Conservation (phyloP, 2,329 filamentous ascomycete genomes). For the Orbilia brochopaga region DNA sequence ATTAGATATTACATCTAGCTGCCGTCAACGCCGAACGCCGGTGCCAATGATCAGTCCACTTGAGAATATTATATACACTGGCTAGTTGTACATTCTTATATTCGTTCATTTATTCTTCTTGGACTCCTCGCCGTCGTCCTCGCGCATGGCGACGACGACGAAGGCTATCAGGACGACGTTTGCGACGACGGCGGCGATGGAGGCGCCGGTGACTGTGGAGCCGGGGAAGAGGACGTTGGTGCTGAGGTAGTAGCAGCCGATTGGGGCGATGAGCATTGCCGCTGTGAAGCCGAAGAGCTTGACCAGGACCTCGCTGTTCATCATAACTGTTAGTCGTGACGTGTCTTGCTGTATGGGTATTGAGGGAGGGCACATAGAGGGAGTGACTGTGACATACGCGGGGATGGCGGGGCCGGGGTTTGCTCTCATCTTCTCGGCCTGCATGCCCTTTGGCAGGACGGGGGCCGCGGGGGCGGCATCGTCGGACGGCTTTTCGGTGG, state of each 20-base stretch:
- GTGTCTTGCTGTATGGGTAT: neutral
- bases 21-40: constrained; percentile 15
- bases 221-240: constrained; percentile 78
- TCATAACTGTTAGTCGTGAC: neutral
- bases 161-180: constrained; percentile 92
- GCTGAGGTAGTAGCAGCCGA: constrained; percentile 85
- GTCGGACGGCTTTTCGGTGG: constrained; percentile 67
- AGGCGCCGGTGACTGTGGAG: constrained; percentile 58
- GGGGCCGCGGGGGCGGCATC: constrained; percentile 61
- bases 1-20: too few species aligned
- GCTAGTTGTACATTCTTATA: too few species aligned
- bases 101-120: constrained; percentile 62
- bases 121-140: constrained; percentile 69
- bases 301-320: constrained; percentile 74
- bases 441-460: constrained; percentile 56
- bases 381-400: too few species aligned
- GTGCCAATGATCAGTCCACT: neutral
- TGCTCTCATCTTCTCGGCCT: constrained; percentile 65
- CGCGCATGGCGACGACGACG: constrained; percentile 85
- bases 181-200: constrained; percentile 82
- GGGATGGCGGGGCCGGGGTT: constrained; percentile 64
- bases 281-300: constrained; percentile 90
- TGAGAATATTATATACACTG: neutral
- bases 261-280: constrained; percentile 86
- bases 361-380: too few species aligned